These are phyloP conservation scores for Globisporangium takayamanum DNA, from an alignment of 352 stramenopile genomes.

Conservation along the genomic window DNA sequence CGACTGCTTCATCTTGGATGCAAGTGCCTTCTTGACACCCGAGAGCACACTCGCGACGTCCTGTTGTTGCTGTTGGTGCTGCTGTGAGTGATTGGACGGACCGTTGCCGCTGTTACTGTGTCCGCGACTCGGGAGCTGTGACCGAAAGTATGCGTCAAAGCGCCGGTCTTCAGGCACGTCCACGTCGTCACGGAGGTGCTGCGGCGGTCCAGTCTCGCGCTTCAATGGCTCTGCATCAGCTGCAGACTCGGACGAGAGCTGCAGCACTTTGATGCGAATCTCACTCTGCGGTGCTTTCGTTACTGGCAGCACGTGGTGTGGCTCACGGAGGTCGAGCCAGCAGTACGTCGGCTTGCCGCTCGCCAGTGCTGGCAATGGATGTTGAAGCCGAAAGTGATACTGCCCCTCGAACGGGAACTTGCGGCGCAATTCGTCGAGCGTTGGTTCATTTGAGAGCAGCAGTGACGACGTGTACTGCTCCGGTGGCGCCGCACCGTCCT, in stretches of 20 bases:
- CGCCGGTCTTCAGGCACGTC: slow-evolving; percentile 62
- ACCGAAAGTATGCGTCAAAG: slow-evolving; percentile 60
- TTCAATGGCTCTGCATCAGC: slow-evolving; percentile 10
- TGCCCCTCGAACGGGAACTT: slow-evolving; percentile 74
- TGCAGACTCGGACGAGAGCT: slow-evolving; percentile 29
- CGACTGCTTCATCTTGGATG: slow-evolving; percentile 81
- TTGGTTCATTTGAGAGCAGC: slow-evolving; percentile 57
- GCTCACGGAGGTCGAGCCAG: slow-evolving; percentile 72
- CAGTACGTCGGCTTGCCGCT: slow-evolving; percentile 36
- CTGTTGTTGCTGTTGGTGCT: slow-evolving; percentile 18
- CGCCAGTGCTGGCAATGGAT: slow-evolving; percentile 11
- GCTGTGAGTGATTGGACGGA: slow-evolving; percentile 15
- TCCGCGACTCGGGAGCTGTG: slow-evolving; percentile 14
- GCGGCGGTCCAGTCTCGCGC: background rate
- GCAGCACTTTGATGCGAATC: slow-evolving; percentile 72
- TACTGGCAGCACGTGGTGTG: slow-evolving; percentile 34
- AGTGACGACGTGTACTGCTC: slow-evolving; percentile 53
- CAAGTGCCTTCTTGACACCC: slow-evolving; percentile 69
- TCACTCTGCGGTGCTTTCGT: slow-evolving; percentile 20
- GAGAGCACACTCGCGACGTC: slow-evolving; percentile 60
- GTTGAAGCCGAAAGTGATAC: slow-evolving; percentile 77
- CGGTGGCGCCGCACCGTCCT: slow-evolving; percentile 30
- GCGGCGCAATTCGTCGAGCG: slow-evolving; percentile 46
- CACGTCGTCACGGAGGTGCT: slow-evolving; percentile 24
- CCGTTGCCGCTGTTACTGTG: slow-evolving; percentile 6